Base-by-base conservation (phyloP, 805 yeast species). In the Wickerhamiella vanderwaltii region DNA sequence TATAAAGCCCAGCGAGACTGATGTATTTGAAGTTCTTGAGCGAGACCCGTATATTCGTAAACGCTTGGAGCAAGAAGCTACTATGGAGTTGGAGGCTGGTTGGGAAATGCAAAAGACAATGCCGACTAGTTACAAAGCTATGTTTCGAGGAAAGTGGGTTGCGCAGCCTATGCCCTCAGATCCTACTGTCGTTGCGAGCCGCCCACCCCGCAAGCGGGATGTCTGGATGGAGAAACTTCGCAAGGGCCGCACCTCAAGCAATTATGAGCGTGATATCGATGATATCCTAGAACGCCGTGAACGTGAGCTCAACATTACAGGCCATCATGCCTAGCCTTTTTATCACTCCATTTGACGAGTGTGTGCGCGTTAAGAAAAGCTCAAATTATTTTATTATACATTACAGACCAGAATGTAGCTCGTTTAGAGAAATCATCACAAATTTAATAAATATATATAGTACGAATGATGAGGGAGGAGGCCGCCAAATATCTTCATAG, bases 21-120 rank as follows among this genome's bases (percentile, higher is more conserved):
- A 84, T 45, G 62, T 73, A 13, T 91, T 85, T 64, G 85, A 81
- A 50, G 65, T 73, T 13, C 67, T 82, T 43, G 98, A 91, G 59
- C 73, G 74, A 53, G 80, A 77, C 52, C 61, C 72, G 13, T 72
- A 67, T 9, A 64, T 87, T 53, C 69, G 91, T 51, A 71, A 72
- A 48, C 67, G 71, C 31, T 68, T 91, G 51, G 97, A 91, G 58
- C 59, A 71, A 22, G 78, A 71, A 31, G 79, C 96, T 0, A 78
- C 68, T 52, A 66, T 66, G 20, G 93, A 86, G 48, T 67, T 91
- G 58, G 64, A 69, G 39, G 91, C 82, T 56, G 79, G 55, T n/a
- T 52, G 58, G 56, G 55, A 46, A 24, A 50, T 62, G 23, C 69
- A 64, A 50, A 70, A 64, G 6, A 67, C 79, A 49, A 61, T 76